These are phyloP conservation scores for Boletus mariae DNA, from an alignment of 1,284 basidiomycete species.

Conservation along the genomic window DNA sequence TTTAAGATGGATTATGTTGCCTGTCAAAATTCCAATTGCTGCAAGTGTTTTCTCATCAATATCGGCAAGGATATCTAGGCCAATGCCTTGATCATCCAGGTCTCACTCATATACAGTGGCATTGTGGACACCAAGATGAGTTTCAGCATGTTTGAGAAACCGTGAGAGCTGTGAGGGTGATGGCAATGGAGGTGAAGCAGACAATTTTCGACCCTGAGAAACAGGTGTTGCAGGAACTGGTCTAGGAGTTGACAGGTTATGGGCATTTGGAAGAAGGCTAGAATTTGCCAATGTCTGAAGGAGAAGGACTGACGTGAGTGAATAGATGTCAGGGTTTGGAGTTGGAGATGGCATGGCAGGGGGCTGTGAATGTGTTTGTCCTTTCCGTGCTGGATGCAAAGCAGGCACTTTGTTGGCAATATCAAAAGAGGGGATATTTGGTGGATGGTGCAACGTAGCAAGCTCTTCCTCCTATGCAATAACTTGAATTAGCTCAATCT, in stretches of 20 bases:
- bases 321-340: not conserved
- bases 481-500: too few relatives aligned
- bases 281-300: not conserved
- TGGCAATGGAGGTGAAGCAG: not conserved
- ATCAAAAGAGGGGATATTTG: conserved; percentile 4
- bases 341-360: not conserved
- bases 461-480: too few relatives aligned
- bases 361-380: not conserved
- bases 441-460: not conserved
- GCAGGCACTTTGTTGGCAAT: not conserved
- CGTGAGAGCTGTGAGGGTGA: not conserved
- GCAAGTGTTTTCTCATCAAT: too few relatives aligned
- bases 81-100: not conserved
- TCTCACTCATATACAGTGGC: conserved; percentile 8
- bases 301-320: not conserved
- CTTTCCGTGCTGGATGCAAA: conserved; percentile 1
- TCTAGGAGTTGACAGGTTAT: not conserved
- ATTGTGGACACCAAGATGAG: not conserved
- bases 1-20: too few relatives aligned
- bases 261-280: not conserved
- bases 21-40: too few relatives aligned
- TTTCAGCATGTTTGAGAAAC: not conserved
- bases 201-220: not conserved
- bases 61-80: too few relatives aligned
- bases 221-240: not conserved